Conservation (phyloP, 352 stramenopile genomes). For the Globisporangium abappressorium region DNA sequence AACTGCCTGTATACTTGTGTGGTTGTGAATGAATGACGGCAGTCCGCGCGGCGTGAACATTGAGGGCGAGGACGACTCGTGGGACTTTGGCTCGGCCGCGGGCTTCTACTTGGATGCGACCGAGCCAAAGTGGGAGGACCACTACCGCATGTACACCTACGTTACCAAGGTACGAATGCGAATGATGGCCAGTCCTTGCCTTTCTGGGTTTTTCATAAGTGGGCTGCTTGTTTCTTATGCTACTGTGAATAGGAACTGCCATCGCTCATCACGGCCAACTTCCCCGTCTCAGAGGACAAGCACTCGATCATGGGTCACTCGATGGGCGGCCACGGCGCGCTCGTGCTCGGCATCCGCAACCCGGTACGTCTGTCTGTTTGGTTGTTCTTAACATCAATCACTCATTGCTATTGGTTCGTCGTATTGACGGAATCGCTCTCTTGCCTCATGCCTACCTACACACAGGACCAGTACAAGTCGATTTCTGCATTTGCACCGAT, state of each 20-base stretch:
- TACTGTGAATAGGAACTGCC: slow-evolving; percentile 83
- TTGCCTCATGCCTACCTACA: too few species aligned
- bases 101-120: slow-evolving; percentile 98
- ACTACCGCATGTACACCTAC: slow-evolving; percentile 99
- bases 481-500: slow-evolving; percentile 97
- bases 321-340: slow-evolving; percentile 96
- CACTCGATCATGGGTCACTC: slow-evolving; percentile 95
- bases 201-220: background rate
- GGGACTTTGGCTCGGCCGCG: slow-evolving; percentile 96
- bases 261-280: slow-evolving; percentile 83
- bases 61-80: slow-evolving; percentile 93
- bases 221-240: too few species aligned
- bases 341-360: slow-evolving; percentile 94
- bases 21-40: background rate
- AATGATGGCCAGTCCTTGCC: background rate
- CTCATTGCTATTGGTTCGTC: too few species aligned
- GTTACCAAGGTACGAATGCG: slow-evolving; percentile 68
- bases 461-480: slow-evolving; percentile 80
- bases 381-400: too few species aligned
- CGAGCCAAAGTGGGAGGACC: slow-evolving; percentile 84
- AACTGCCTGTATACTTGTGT: background rate
- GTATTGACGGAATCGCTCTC: too few species aligned
- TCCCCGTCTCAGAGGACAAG: slow-evolving; percentile 79
- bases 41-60: slow-evolving; percentile 90
- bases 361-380: slow-evolving; percentile 26